phyloP scores from a whole-genome alignment of 2,329 filamentous ascomycete genomes.

The Alternaria triticina region DNA sequence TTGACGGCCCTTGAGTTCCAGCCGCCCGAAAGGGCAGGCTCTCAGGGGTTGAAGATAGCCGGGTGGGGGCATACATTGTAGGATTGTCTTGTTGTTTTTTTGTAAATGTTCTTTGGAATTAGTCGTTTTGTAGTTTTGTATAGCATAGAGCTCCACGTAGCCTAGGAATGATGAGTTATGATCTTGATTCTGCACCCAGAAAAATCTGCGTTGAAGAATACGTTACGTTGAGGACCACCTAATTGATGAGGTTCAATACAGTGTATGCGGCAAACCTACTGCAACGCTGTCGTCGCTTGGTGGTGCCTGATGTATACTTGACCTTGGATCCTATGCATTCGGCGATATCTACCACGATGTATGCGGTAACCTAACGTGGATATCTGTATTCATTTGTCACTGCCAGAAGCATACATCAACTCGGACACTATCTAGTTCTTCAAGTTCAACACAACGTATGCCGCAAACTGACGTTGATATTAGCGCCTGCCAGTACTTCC shows the following conservation, averaged over 20 bases:
- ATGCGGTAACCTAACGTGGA: background rate
- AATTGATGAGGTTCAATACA: background rate
- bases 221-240: background rate
- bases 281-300: background rate
- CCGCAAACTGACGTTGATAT: background rate
- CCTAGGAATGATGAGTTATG: conserved; percentile 5
- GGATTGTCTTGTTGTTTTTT: background rate
- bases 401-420: background rate
- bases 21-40: conserved; percentile 24
- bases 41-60: conserved; percentile 21
- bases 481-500: background rate
- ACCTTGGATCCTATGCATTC: background rate
- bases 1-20: conserved; percentile 21
- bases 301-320: background rate
- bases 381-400: background rate
- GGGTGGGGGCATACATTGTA: background rate
- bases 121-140: background rate
- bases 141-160: background rate
- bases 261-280: background rate
- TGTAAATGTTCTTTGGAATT: background rate
- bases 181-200: background rate
- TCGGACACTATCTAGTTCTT: background rate
- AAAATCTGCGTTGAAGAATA: background rate
- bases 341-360: background rate
- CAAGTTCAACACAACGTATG: background rate